Conservation (phyloP, 129 eudicot genomes). For the Artemisia annua region DNA sequence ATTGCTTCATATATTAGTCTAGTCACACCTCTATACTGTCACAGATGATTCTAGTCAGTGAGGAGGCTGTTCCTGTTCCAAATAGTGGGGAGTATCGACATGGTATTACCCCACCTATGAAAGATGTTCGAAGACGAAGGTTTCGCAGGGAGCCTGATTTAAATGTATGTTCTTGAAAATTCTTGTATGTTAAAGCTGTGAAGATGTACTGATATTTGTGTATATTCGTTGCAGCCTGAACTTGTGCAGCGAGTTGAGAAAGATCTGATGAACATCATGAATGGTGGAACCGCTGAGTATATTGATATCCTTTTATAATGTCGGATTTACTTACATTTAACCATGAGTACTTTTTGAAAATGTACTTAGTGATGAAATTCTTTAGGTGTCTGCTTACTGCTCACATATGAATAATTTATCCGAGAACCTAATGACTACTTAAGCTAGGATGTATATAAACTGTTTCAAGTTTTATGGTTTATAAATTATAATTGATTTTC, state of each 20-base stretch:
- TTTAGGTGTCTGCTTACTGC: background rate
- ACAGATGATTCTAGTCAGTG: constrained; percentile 83
- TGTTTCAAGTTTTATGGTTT: background rate
- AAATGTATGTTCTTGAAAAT: constrained; percentile 44
- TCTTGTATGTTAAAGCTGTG: background rate
- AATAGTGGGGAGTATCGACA: constrained; percentile 76
- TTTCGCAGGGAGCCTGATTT: constrained; percentile 94
- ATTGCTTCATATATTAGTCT: constrained; percentile 17
- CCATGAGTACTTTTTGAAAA: background rate
- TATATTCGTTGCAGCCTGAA: constrained; percentile 66
- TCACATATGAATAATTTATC: background rate
- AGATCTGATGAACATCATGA: constrained; percentile 74
- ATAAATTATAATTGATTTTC: background rate
- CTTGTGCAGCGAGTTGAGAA: constrained; percentile 80
- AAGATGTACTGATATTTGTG: constrained; percentile 15
- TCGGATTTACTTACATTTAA: background rate
- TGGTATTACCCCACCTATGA: constrained; percentile 89
- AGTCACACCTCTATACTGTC: constrained; percentile 15
- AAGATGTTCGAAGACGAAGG: constrained; percentile 87
- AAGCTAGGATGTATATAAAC: background rate
- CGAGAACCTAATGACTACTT: background rate
- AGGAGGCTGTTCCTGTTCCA: constrained; percentile 60
- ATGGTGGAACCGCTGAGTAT: constrained; percentile 76
- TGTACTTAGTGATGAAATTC: background rate
- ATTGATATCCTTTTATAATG: constrained; percentile 60